phyloP scores from a whole-genome alignment of 768 basidiomycete species.

The Suillus subaureus region DNA sequence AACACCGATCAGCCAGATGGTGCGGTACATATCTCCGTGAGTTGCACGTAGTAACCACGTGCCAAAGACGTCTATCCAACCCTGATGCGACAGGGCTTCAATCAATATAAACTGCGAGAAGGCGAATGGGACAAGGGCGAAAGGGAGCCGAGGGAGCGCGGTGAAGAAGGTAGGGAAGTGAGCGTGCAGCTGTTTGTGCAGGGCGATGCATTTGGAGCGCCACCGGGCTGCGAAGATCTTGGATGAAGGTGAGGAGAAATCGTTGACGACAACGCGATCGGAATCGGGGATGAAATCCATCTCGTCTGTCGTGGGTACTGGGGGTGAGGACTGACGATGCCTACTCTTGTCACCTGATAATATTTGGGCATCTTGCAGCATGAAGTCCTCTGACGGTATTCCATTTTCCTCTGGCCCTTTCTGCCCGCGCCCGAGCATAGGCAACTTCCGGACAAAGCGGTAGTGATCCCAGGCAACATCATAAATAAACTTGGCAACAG shows the following conservation, averaged over 20 bases:
- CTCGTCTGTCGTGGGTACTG: background rate
- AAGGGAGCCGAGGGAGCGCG: slow-evolving; percentile 70
- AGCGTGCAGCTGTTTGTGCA: slow-evolving; percentile 17
- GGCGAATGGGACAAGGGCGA: slow-evolving; percentile 86
- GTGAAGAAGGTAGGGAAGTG: slow-evolving; percentile 75
- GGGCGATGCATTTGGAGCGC: background rate
- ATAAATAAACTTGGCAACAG: slow-evolving; percentile 65
- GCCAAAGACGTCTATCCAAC: slow-evolving; percentile 88
- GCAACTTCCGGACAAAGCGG: slow-evolving; percentile 35
- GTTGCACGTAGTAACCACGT: slow-evolving; percentile 59
- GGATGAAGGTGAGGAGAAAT: background rate
- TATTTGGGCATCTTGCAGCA: background rate
- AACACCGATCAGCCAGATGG: slow-evolving; percentile 70
- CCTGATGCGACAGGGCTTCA: slow-evolving; percentile 75
- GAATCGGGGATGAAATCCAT: slow-evolving; percentile 4
- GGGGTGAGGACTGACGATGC: background rate
- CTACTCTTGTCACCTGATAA: background rate
- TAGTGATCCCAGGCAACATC: slow-evolving; percentile 67
- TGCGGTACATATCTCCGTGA: slow-evolving; percentile 42
- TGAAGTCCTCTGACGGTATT: background rate
- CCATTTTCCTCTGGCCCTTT: background rate
- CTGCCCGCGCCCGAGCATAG: slow-evolving; percentile 17
- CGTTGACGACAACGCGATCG: slow-evolving; percentile 3
- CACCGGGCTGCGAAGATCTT: background rate
- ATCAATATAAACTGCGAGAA: slow-evolving; percentile 96